phyloP scores from a whole-genome alignment of 371 early-diverging fungal species.

The Sporodiniella umbellata region DNA sequence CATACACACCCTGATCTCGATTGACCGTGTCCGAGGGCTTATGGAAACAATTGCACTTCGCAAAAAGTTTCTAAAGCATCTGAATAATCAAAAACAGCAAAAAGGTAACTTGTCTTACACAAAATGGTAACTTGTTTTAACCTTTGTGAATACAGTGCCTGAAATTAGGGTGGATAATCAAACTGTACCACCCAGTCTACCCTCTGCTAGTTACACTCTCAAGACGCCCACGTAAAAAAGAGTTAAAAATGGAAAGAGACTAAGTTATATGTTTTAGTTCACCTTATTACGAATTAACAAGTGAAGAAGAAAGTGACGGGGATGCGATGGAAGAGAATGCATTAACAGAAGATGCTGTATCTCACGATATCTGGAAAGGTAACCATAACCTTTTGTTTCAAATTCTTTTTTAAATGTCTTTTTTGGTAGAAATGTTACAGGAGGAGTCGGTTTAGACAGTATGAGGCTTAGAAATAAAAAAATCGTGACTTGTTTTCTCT shows the following conservation, averaged over 20 bases:
- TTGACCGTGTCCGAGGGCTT: slow-evolving; percentile 45
- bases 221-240: neutral
- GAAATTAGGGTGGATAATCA: slow-evolving; percentile 27
- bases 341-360: slow-evolving; percentile 11
- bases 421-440: slow-evolving; percentile 17
- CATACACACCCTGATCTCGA: slow-evolving; percentile 39
- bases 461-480: slow-evolving; percentile 3
- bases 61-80: slow-evolving; percentile 38
- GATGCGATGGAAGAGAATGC: slow-evolving; percentile 1
- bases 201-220: neutral
- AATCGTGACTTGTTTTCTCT: neutral
- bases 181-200: slow-evolving; percentile 4
- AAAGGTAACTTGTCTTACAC: slow-evolving; percentile 3
- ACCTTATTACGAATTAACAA: slow-evolving; percentile 6
- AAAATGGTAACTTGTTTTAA: neutral
- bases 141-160: slow-evolving; percentile 19
- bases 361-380: slow-evolving; percentile 24
- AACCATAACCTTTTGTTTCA: too few relatives aligned
- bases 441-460: slow-evolving; percentile 1
- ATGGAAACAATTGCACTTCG: slow-evolving; percentile 44
- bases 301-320: slow-evolving; percentile 1
- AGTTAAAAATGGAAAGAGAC: neutral
- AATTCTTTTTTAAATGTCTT: too few relatives aligned
- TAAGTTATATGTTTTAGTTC: neutral
- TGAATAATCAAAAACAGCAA: slow-evolving; percentile 21